A percentile compares a stretch with the other conserved stretches of the same genome.
Conservation (phyloP, 2,329 filamentous ascomycete species). For the Hortaea sp. region DNA sequence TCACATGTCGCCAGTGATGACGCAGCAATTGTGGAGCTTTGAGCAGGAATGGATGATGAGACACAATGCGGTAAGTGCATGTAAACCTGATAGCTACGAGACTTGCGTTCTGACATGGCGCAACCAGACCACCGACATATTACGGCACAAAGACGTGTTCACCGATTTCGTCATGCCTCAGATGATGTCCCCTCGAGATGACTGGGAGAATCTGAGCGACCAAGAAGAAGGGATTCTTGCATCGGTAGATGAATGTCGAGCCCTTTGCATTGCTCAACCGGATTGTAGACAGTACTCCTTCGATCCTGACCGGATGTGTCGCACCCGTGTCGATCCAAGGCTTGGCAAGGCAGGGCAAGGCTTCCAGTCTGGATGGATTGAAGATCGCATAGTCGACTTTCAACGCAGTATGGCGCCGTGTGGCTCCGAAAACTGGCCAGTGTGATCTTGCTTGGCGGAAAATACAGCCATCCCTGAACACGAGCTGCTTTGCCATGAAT, state of each 20-base stretch:
- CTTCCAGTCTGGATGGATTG: neutral
- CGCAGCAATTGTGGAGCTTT: conserved; percentile 24
- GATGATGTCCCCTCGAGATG: neutral
- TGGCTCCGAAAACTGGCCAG: neutral
- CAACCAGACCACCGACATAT: neutral
- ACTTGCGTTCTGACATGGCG: neutral
- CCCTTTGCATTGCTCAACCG: neutral
- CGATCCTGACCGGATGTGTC: neutral
- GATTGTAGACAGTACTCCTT: neutral
- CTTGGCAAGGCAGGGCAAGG: neutral
- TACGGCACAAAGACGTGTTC: neutral
- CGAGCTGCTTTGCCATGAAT: too few relatives aligned
- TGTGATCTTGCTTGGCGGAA: too few relatives aligned
- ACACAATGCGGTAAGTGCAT: neutral
- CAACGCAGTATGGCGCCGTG: neutral
- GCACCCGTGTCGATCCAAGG: neutral
- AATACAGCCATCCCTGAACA: too few relatives aligned
- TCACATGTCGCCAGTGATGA: conserved; percentile 19
- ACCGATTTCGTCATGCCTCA: neutral
- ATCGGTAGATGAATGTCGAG: neutral
- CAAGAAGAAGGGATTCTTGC: neutral
- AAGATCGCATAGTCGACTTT: neutral
- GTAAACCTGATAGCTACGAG: neutral
- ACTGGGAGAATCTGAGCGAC: neutral
- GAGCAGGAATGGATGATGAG: conserved; percentile 20